Evolutionary conservation across 2,329 filamentous ascomycete genomes (phyloP), one percentile per base, ranked within the genome.

Genomic region (Clonostachys sp.): DNA sequence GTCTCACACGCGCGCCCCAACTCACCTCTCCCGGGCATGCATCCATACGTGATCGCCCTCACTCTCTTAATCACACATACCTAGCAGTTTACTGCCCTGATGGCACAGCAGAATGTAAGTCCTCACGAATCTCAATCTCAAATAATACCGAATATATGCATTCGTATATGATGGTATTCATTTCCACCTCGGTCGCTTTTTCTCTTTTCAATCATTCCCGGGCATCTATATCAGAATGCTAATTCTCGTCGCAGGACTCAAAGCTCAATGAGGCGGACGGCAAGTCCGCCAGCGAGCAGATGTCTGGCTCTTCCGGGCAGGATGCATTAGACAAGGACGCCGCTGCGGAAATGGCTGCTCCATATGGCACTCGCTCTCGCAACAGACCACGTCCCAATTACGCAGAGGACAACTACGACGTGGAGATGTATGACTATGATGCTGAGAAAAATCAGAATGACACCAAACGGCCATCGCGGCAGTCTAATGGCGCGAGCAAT

Each of bases 301-400:
- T 77, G 71, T 72, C 66, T 46, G 74, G 74, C 55, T 70, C 76
- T 49, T 68, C 70, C 49, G 70, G 67, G 50, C 72, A 73, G 47
- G 74, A 74, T 53, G 60, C 66, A 50, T 62, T 68, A 43, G 61
- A 68, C 49, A 81, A 77, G 61, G 79, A 81, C 50, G 65, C 62
- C 53, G 68, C 70, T 53, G 62, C 71, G 56, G 77, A 78, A 54
- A 72, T 62, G 49, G 73, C 86, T 45, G 84, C 83, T 56, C 84
- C 83, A 43, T 96, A 99, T 68, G 92, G 92, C 61, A 99, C 94
- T 64, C 87, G 91, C 59, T 96, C 91, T 57, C 87, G 94, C 65
- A 95, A 95, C 68, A 86, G 91, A 61, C 85, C 81, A 49, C 87
- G 94, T 56, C 84, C 87, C 55, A 99, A 99, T 69, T 99, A 99